Evolutionary conservation across 2,329 filamentous ascomycete species (phyloP).

Genomic region (Rhynchosporium secalis): DNA sequence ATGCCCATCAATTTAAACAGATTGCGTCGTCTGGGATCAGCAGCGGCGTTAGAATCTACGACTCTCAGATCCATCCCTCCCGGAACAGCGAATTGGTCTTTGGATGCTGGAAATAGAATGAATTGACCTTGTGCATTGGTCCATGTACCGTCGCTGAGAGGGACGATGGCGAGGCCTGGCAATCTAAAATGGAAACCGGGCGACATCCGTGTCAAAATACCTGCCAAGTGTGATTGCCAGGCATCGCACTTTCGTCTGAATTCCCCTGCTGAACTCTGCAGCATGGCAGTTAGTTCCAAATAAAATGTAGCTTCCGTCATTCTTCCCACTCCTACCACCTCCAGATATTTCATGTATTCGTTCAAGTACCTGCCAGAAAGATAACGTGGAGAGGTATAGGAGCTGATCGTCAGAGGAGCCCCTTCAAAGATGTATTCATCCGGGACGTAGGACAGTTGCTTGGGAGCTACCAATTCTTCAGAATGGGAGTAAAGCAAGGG

Average conservation of each 20-base stretch:
- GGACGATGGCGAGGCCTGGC: background rate
- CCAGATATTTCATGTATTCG: conserved; percentile 6
- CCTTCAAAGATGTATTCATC: conserved; percentile 9
- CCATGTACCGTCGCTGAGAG: conserved; percentile 8
- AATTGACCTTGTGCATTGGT: background rate
- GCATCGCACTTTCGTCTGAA: conserved; percentile 14
- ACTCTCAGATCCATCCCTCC: conserved; percentile 2
- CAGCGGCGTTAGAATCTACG: conserved; percentile 5
- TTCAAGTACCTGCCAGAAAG: conserved; percentile 11
- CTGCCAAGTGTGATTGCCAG: conserved; percentile 18
- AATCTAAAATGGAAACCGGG: background rate
- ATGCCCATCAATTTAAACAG: conserved; percentile 11
- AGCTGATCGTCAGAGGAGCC: conserved; percentile 10
- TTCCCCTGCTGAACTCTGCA: background rate
- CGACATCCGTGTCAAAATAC: conserved; percentile 9
- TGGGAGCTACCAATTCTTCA: background rate
- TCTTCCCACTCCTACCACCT: background rate
- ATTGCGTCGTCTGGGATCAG: background rate
- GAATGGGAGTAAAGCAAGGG: background rate
- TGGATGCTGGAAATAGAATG: conserved; percentile 6
- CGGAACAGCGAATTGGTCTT: conserved; percentile 1
- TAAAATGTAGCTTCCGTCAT: background rate
- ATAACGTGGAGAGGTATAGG: conserved; percentile 2
- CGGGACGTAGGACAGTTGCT: background rate
- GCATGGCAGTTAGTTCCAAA: background rate